Percentiles rank a stretch among this genome's conserved stretches.
Conservation (phyloP, 2,329 filamentous ascomycete genomes). For the Plenodomus lindquistii region DNA sequence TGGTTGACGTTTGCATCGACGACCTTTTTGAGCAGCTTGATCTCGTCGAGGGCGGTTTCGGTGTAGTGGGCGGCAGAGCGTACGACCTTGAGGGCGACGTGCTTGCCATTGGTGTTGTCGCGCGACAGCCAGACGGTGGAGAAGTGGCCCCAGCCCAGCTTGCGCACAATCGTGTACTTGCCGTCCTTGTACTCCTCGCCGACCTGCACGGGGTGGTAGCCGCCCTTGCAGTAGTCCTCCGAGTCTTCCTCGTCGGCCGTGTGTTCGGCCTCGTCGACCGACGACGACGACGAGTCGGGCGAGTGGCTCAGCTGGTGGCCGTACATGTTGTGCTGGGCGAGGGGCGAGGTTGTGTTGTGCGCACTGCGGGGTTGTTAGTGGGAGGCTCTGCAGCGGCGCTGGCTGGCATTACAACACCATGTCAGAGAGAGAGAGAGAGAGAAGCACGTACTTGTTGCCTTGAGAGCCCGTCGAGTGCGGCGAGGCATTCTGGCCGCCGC, state of each 20-base stretch:
- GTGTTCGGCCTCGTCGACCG: conserved; percentile 82
- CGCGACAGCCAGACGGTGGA: conserved; percentile 89
- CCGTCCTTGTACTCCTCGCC: conserved; percentile 98
- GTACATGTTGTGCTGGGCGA: conserved; percentile 53
- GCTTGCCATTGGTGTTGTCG: conserved; percentile 86
- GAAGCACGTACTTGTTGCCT: conserved; percentile 43
- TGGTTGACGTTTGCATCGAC: conserved; percentile 94
- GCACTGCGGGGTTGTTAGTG: conserved; percentile 34
- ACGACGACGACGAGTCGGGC: conserved; percentile 75
- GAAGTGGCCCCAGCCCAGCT: conserved; percentile 97
- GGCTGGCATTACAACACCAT: conserved; percentile 10
- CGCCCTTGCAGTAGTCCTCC: conserved; percentile 98
- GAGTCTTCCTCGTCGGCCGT: conserved; percentile 98
- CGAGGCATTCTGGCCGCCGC: conserved; percentile 49
- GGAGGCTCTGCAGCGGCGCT: conserved; percentile 2
- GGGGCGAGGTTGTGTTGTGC: conserved; percentile 55
- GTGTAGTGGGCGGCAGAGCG: conserved; percentile 98
- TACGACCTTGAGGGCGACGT: conserved; percentile 97
- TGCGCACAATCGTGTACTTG: conserved; percentile 93
- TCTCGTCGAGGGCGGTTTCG: conserved; percentile 97
- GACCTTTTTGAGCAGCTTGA: conserved; percentile 96
- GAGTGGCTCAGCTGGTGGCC: conserved; percentile 68
- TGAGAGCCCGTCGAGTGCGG: conserved; percentile 35
- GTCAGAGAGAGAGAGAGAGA: conserved; percentile 3
- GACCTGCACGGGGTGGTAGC: conserved; percentile 92